Base-by-base conservation (phyloP, 2,329 filamentous ascomycete genomes). In the Colletotrichum tabaci region DNA sequence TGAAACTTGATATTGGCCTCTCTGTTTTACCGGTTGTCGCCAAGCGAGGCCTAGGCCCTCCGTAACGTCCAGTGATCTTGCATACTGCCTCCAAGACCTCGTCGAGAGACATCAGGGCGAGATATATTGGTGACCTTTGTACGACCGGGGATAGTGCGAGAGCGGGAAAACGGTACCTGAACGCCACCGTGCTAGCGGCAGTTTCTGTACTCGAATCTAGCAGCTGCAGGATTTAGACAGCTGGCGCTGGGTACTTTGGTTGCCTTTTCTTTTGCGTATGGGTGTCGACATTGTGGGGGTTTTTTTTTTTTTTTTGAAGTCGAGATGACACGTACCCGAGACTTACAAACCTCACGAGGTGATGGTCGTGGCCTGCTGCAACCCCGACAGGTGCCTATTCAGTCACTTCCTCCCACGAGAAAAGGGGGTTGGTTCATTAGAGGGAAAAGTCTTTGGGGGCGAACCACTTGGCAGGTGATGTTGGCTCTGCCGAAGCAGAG, bases 151-250 rank as follows among this genome's bases (percentile, higher is more conserved):
- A 8, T 35, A 35, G 30, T 35, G 30, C 30, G 18, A 58, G 10
- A 21, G 46, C 16, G 21, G 16, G 7, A 63, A 40, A 18, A 40
- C 16, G 53, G 68, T 64, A 55, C 58, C 68, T 63, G 68, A 55
- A 40, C 68, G 68, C 65, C 65, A 71, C 68, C 38, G 26, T 52
- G 68, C 68, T 68, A 68, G 52, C 68, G 65, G 65, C 53, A 68
- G 68, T 68, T 68, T 71, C 58, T 55, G 68, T 30, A 49, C 58
- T 46, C 23, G 18, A 62, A 44, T 21, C 38, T 13, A 23, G 38
- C 10, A 62, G 46, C 53, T 63, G 58, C 40, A 40, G 23, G 46
- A 63, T 63, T 57, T 55, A 63, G 53, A 58, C 68, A 63, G n/a
- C 18, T n/a, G 35, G 8, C 47, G 6, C 23, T 18, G 47, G 9